Conservation (phyloP, 2,329 filamentous ascomycete genomes). For the Neofusicoccum sp. region DNA sequence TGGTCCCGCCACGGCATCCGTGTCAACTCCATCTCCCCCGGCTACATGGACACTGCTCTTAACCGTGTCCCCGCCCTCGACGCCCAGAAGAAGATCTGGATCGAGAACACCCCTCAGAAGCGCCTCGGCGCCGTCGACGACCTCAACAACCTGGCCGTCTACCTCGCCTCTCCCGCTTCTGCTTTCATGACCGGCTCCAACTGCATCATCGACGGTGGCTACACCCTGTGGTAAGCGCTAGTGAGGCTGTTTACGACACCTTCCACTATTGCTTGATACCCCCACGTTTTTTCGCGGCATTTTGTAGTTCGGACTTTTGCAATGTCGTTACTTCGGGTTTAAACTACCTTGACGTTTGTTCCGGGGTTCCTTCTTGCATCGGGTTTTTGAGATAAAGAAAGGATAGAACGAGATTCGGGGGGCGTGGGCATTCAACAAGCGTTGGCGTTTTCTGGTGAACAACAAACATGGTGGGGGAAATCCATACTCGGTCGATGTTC, state of each 20-base stretch:
- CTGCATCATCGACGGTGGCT: conserved; percentile 58
- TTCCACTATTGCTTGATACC: conserved; percentile 13
- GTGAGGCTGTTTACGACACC: neutral
- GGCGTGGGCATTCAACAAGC: conserved; percentile 1
- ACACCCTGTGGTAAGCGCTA: conserved; percentile 42
- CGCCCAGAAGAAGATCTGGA: conserved; percentile 82
- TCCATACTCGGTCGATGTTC: conserved; percentile 7
- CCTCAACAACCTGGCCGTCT: conserved; percentile 76
- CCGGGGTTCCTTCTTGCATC: neutral
- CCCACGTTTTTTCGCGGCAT: conserved; percentile 2
- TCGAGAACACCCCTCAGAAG: conserved; percentile 71
- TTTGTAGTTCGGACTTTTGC: neutral
- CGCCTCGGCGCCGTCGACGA: conserved; percentile 74
- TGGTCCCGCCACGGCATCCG: conserved; percentile 82
- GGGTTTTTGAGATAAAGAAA: neutral
- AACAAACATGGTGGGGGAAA: neutral
- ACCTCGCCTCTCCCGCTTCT: conserved; percentile 72
- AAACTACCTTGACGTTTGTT: neutral
- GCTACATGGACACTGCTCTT: conserved; percentile 84
- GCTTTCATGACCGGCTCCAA: conserved; percentile 79
- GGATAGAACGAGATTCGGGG: neutral
- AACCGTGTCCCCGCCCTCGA: conserved; percentile 78
- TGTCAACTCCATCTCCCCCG: conserved; percentile 82
- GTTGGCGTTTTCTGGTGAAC: conserved; percentile 7
- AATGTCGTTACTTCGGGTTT: neutral